Conservation (phyloP, 345 rosid species). For the Clausena lansium region DNA sequence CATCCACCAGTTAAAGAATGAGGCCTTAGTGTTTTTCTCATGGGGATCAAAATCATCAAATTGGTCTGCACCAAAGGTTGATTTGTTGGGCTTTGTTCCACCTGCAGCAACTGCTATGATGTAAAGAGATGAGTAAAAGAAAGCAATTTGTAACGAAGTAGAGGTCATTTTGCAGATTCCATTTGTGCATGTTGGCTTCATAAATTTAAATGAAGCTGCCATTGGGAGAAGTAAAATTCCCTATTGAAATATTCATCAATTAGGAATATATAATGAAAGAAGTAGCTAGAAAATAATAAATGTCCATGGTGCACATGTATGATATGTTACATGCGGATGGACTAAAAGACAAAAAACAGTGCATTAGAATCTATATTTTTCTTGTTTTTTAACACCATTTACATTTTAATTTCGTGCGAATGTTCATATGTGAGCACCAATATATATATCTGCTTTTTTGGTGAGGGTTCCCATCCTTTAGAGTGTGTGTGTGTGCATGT, state of each 20-base stretch:
- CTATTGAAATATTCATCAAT: conserved; percentile 25
- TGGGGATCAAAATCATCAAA: conserved; percentile 60
- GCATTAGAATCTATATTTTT: accelerated
- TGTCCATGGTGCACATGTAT: too few relatives aligned
- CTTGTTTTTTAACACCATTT: too few relatives aligned
- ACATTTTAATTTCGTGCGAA: too few relatives aligned
- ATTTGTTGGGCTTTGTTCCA: conserved; percentile 89
- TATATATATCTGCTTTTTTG: too few relatives aligned
- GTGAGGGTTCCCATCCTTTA: too few relatives aligned
- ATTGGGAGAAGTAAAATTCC: conserved; percentile 75
- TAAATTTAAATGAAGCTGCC: conserved; percentile 62
- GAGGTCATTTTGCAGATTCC: conserved; percentile 74
- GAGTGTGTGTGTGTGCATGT: too few relatives aligned
- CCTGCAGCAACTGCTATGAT: conserved; percentile 81
- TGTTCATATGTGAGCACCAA: too few relatives aligned
- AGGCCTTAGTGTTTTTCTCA: conserved; percentile 66
- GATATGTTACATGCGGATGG: too few relatives aligned
- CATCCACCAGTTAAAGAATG: conserved; percentile 99
- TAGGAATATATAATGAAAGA: too few relatives aligned
- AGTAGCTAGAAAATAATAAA: too few relatives aligned
- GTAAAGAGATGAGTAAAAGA: conserved; percentile 77
- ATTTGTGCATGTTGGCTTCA: conserved; percentile 57
- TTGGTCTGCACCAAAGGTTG: conserved; percentile 96
- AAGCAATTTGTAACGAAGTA: conserved; percentile 50
- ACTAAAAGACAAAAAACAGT: too few relatives aligned